Evolutionary conservation across 768 basidiomycete species (phyloP).

Genomic region (Podaxis mareebaensis): DNA sequence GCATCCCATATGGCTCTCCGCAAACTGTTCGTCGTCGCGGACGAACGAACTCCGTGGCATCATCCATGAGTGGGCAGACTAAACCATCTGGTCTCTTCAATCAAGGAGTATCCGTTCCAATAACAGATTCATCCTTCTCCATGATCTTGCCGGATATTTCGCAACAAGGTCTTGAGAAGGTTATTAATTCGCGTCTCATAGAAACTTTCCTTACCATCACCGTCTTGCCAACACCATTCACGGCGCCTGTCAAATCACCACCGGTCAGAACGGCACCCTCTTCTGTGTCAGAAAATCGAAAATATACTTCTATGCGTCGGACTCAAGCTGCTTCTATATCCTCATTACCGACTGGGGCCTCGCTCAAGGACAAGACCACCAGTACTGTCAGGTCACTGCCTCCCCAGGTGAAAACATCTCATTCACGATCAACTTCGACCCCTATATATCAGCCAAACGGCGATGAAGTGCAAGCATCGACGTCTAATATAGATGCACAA

Average conservation of each 20-base stretch:
- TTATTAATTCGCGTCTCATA: constrained; percentile 71
- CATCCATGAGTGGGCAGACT: constrained; percentile 35
- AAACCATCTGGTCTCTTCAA: constrained; percentile 15
- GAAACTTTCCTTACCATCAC: constrained; percentile 73
- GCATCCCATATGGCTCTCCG: constrained; percentile 12
- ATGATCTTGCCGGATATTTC: constrained; percentile 57
- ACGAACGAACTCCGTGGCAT: constrained; percentile 56
- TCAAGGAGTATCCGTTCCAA: constrained; percentile 14
- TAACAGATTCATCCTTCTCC: constrained; percentile 23
- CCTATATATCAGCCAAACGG: neutral
- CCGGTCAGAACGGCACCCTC: neutral
- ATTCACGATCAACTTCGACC: neutral
- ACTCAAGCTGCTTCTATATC: constrained; percentile 3
- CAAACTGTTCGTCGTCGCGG: constrained; percentile 17
- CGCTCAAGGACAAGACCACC: neutral
- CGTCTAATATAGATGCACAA: neutral
- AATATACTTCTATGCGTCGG: constrained; percentile 2
- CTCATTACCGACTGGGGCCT: neutral
- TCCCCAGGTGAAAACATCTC: constrained; percentile 1
- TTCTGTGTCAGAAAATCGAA: neutral
- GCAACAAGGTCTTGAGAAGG: constrained; percentile 67
- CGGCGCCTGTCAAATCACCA: constrained; percentile 13
- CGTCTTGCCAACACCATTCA: constrained; percentile 25
- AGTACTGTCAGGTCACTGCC: neutral
- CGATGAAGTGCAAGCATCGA: neutral